Base-by-base conservation (phyloP, 2,329 filamentous ascomycete genomes). In the Aspergillus pseudoterreus region DNA sequence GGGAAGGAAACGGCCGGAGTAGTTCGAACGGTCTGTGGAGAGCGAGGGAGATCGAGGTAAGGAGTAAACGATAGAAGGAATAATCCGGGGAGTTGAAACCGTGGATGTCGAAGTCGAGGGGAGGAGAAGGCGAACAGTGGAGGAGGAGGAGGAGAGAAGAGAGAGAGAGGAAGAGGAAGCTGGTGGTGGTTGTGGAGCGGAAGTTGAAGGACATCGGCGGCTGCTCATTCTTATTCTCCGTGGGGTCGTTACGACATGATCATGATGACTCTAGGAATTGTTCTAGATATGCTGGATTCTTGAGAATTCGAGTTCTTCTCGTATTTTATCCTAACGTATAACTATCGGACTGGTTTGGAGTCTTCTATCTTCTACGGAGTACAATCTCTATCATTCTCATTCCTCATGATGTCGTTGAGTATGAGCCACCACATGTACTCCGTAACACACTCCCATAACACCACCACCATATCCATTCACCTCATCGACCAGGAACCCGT, bases 201-300 rank as follows among this genome's bases (percentile, higher is more conserved):
- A 21, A 45, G 42, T 44, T 24, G 47, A 38, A 51, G 30, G 24
- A 44, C 47, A 49, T 49, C 47, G 47, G 43, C 43, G 43, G 49
- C 43, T 50, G 36, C 22, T 39, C 43, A 24, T 24, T 51, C 49
- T 47, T 47, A 47, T 44, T 48, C 44, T 46, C 50, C 45, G 49
- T 51, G 50, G 50, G 45, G 50, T n/a, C 45, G 49, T 47, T 38
- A 51, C 39, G 39, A 21, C 39, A 42, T 42, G 11, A 19, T 8
- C 19, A 12, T 19, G 15, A 14, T 21, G 15, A 42, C 27, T 10
- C 8, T 30, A 11, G 27, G 27, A 8, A 11, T 30, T 30, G 2
- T 30, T 11, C 10, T 30, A 30, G 27, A 9, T 30, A 30, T 30
- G 8, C 8, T 30, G 27, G 9, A 10, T 11, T 30, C 10, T 30